Evolutionary conservation across 768 basidiomycete species (phyloP).

Genomic region (Pholiota conissans): DNA sequence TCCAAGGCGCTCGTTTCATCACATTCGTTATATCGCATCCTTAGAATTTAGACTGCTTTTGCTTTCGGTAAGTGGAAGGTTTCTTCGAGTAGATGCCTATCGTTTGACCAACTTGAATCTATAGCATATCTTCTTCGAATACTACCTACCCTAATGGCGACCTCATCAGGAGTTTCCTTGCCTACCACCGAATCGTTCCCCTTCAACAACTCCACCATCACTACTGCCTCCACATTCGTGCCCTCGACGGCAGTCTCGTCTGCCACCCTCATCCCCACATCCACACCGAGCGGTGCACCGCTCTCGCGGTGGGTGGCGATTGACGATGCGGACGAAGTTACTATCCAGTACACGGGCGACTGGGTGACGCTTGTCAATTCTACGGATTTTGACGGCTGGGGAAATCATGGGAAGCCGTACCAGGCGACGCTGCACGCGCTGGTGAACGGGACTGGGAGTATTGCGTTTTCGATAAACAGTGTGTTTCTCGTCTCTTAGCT

Average conservation of each 20-base stretch:
- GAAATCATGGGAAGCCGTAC: slow-evolving; percentile 7
- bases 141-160: too few relatives aligned
- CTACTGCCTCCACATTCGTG: too few relatives aligned
- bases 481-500: background rate
- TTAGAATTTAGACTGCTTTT: background rate
- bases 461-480: background rate
- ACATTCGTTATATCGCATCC: background rate
- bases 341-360: slow-evolving; percentile 7
- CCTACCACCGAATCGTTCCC: too few relatives aligned
- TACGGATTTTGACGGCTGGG: slow-evolving; percentile 5
- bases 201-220: too few relatives aligned
- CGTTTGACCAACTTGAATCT: background rate
- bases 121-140: too few relatives aligned
- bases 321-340: slow-evolving; percentile 13
- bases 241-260: too few relatives aligned
- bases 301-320: slow-evolving; percentile 11
- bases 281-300: background rate
- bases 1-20: background rate
- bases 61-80: background rate
- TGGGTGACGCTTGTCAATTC: slow-evolving; percentile 13
- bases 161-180: too few relatives aligned
- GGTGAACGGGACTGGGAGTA: background rate
- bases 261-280: background rate
- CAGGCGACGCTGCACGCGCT: background rate
- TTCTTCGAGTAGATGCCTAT: background rate